A percentile compares a stretch with the other conserved stretches of the same genome.
phyloP scores from a whole-genome alignment of 2,329 filamentous ascomycete species.

The Xylariales sp. region DNA sequence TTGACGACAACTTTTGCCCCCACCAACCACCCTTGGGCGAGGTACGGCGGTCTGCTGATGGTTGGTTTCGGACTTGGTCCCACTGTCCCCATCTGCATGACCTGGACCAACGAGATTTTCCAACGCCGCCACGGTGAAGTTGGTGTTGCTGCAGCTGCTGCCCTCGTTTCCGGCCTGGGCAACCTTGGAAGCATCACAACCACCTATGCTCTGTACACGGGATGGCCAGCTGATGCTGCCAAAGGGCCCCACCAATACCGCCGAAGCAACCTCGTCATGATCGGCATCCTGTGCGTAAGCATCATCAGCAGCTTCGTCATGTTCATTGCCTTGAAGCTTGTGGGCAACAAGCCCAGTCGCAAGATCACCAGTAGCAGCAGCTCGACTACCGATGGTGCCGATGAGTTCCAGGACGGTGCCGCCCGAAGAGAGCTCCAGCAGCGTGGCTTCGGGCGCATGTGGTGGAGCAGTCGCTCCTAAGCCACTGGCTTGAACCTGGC shows the following conservation, averaged over 20 bases:
- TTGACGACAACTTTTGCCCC: slow-evolving; percentile 73
- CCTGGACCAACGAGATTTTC: slow-evolving; percentile 89
- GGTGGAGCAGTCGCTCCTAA: slow-evolving; percentile 27
- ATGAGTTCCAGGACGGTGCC: slow-evolving; percentile 54
- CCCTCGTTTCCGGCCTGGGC: slow-evolving; percentile 80
- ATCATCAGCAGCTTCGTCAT: slow-evolving; percentile 69
- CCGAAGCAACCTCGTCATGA: slow-evolving; percentile 83
- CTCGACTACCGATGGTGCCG: slow-evolving; percentile 32
- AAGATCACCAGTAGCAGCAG: slow-evolving; percentile 34
- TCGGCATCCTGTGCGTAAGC: slow-evolving; percentile 76
- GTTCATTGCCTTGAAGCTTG: slow-evolving; percentile 58
- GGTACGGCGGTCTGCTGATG: slow-evolving; percentile 84
- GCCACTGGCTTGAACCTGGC: too few species aligned
- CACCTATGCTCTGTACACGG: slow-evolving; percentile 84
- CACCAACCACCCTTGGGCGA: slow-evolving; percentile 66
- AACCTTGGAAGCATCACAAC: slow-evolving; percentile 84
- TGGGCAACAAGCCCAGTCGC: slow-evolving; percentile 48
- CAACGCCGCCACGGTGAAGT: slow-evolving; percentile 86
- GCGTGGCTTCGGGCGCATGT: slow-evolving; percentile 49
- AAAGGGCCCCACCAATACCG: slow-evolving; percentile 68
- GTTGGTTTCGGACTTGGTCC: slow-evolving; percentile 88
- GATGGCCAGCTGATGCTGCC: slow-evolving; percentile 74
- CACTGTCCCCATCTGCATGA: slow-evolving; percentile 90
- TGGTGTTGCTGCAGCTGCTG: slow-evolving; percentile 80
- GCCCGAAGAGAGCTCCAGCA: slow-evolving; percentile 53